Conservation (phyloP, 2,329 filamentous ascomycete genomes). For the Orbilia quercus region DNA sequence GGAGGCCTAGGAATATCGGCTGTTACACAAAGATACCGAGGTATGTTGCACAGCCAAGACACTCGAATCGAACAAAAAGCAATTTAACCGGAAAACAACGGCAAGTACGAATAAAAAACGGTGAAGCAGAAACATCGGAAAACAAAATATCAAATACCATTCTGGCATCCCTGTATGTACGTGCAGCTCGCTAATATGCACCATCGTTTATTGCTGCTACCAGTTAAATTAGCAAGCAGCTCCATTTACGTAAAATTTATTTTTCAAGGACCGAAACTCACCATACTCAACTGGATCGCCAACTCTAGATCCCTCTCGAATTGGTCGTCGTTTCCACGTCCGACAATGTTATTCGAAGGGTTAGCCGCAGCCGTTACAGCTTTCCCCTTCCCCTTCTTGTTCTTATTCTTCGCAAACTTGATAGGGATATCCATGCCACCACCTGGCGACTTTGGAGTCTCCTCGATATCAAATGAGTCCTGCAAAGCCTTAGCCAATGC, state of each 20-base stretch:
- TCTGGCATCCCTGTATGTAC: conserved; percentile 17
- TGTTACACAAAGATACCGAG: too few relatives aligned
- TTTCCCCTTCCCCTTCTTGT: conserved; percentile 64
- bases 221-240: not conserved
- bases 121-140: not conserved
- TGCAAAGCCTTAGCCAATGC: conserved; percentile 47
- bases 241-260: not conserved
- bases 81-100: not conserved
- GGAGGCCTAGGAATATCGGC: too few relatives aligned
- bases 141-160: conserved; percentile 8
- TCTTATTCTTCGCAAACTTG: conserved; percentile 65
- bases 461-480: conserved; percentile 60
- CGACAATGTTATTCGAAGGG: not conserved
- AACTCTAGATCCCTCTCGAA: conserved; percentile 71
- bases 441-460: conserved; percentile 66
- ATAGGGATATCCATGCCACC: conserved; percentile 69
- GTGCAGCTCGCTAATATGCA: not conserved
- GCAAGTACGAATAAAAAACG: not conserved
- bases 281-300: conserved; percentile 71
- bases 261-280: conserved; percentile 63
- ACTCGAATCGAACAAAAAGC: too few relatives aligned
- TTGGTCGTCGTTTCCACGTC: conserved; percentile 60
- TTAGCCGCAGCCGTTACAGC: conserved; percentile 5
- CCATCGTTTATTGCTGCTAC: conserved; percentile 5
- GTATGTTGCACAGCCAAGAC: too few relatives aligned